A percentile compares a stretch with the other conserved stretches of the same genome.
These are phyloP conservation scores for Tolypocladium nubicola DNA, from an alignment of 2,329 filamentous ascomycete genomes.

Conservation along the genomic window DNA sequence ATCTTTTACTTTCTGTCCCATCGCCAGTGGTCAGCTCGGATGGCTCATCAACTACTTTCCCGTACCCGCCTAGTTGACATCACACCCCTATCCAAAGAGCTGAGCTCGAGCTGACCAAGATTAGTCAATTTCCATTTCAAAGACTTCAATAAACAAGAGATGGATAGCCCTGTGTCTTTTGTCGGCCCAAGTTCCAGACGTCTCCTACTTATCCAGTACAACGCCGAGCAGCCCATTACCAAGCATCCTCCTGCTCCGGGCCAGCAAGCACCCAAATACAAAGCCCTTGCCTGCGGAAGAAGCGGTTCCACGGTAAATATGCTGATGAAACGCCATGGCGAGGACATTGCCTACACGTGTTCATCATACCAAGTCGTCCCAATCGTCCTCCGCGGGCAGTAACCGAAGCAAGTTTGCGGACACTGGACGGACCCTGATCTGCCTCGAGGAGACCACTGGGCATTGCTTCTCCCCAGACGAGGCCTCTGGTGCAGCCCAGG, in stretches of 20 bases:
- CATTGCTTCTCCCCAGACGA: not conserved
- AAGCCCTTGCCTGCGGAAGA: not conserved
- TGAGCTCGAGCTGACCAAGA: not conserved
- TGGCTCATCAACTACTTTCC: not conserved
- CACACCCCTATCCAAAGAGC: not conserved
- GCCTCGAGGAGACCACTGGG: not conserved
- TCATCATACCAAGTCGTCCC: conserved; percentile 9
- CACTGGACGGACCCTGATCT: not conserved
- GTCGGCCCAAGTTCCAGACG: not conserved
- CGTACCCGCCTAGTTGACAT: too few species aligned
- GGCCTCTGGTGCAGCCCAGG: not conserved
- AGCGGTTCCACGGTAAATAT: not conserved
- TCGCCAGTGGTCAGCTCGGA: not conserved
- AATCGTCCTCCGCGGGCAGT: conserved; percentile 5
- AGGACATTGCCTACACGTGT: not conserved
- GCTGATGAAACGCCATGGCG: not conserved
- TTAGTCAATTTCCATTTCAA: not conserved
- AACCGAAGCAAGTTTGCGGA: not conserved
- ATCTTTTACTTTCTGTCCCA: not conserved
- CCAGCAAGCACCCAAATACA: not conserved
- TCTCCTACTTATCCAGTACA: not conserved
- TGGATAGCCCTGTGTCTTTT: not conserved
- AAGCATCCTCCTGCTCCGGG: not conserved
- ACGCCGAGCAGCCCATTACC: not conserved
- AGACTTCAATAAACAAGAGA: not conserved